Evolutionary conservation across 768 basidiomycete genomes (phyloP).

Genomic region (Tylopilus sp.): DNA sequence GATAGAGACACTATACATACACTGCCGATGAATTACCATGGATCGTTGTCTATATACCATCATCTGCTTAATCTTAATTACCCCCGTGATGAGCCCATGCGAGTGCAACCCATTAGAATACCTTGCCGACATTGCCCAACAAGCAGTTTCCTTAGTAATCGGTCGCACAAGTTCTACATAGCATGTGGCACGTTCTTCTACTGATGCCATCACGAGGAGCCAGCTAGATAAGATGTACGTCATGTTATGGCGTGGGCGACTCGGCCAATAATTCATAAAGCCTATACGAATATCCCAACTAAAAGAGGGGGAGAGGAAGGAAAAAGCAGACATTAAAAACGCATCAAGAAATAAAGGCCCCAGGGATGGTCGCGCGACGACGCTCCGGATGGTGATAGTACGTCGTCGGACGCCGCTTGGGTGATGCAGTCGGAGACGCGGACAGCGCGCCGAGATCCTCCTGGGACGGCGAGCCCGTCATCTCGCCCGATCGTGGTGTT

Average conservation of each 20-base stretch:
- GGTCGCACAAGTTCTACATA: no score
- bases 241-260: not conserved
- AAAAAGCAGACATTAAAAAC: not conserved
- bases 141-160: no score
- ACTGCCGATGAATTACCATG: slow-evolving; percentile 10
- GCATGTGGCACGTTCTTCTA: not conserved
- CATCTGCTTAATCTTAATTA: slow-evolving; percentile 27
- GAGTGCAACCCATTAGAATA: no score
- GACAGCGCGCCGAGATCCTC: slow-evolving; percentile 26
- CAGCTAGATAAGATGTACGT: no score
- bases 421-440: slow-evolving; percentile 30
- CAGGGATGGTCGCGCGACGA: slow-evolving; percentile 49
- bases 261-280: not conserved
- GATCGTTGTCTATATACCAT: slow-evolving; percentile 19
- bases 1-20: not conserved
- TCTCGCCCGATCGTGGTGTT: slow-evolving; percentile 26
- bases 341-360: slow-evolving; percentile 46
- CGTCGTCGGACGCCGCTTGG: slow-evolving; percentile 63
- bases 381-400: slow-evolving; percentile 87
- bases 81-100: not conserved
- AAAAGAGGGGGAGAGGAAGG: not conserved
- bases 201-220: not conserved
- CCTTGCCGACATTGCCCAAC: no score
- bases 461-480: slow-evolving; percentile 13
- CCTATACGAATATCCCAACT: not conserved